These are phyloP conservation scores for Wickerhamiella siamensis DNA, from an alignment of 805 yeast genomes.

Conservation along the genomic window DNA sequence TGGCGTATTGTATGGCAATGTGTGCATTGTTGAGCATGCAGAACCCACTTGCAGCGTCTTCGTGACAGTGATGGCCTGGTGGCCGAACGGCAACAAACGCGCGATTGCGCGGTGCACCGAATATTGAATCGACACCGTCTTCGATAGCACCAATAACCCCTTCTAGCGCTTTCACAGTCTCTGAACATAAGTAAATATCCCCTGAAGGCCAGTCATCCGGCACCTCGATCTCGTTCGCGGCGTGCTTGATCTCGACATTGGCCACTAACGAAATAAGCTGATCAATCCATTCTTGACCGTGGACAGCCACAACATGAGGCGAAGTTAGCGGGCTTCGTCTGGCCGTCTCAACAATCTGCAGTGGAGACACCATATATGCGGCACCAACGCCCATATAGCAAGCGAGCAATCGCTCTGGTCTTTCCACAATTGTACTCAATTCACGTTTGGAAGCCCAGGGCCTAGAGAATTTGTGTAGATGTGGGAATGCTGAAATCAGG, in stretches of 20 bases:
- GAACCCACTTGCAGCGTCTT: constrained; percentile 73
- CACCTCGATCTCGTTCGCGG: constrained; percentile 46
- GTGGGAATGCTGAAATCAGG: constrained; percentile 52
- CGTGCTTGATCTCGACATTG: constrained; percentile 41
- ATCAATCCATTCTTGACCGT: constrained; percentile 61
- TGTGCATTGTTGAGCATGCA: constrained; percentile 73
- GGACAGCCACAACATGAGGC: constrained; percentile 51
- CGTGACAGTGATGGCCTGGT: constrained; percentile 81
- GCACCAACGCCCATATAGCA: constrained; percentile 66
- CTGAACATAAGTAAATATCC: constrained; percentile 58
- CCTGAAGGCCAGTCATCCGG: constrained; percentile 75
- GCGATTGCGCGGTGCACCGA: constrained; percentile 22
- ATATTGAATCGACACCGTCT: constrained; percentile 46
- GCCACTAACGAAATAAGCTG: constrained; percentile 43
- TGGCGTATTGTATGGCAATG: constrained; percentile 66
- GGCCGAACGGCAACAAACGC: constrained; percentile 63
- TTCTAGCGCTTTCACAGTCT: constrained; percentile 53
- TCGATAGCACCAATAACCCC: constrained; percentile 71
- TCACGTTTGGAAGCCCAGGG: constrained; percentile 62
- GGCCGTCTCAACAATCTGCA: constrained; percentile 24
- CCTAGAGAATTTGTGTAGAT: constrained; percentile 60
- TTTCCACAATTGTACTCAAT: constrained; percentile 55
- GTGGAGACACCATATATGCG: constrained; percentile 53
- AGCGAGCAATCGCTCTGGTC: constrained; percentile 69
- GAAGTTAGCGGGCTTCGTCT: constrained; percentile 36